phyloP scores from a whole-genome alignment of 208 protist genomes.

The Trypanosoma avium region DNA sequence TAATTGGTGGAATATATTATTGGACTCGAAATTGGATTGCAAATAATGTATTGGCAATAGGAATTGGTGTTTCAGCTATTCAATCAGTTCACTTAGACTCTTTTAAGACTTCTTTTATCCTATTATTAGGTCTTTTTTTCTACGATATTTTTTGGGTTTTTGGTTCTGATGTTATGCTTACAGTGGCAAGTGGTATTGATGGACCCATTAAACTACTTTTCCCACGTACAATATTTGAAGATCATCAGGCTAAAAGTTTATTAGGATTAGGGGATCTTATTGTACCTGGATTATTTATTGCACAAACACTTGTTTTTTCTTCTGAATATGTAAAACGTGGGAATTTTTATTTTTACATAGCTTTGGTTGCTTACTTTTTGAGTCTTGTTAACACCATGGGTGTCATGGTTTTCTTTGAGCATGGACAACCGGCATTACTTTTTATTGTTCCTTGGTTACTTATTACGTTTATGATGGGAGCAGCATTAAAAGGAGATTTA shows the following conservation, averaged over 20 bases:
- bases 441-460: slow-evolving; percentile 92
- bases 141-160: slow-evolving; percentile 99
- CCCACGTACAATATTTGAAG: slow-evolving; percentile 83
- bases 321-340: slow-evolving; percentile 52
- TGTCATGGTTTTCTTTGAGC: slow-evolving; percentile 95
- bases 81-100: slow-evolving; percentile 46
- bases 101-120: slow-evolving; percentile 69
- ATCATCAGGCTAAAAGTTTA: slow-evolving; percentile 80
- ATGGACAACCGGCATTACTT: slow-evolving; percentile 93
- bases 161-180: slow-evolving; percentile 96
- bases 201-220: slow-evolving; percentile 96
- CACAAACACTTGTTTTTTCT: slow-evolving; percentile 93
- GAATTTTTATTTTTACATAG: slow-evolving; percentile 85
- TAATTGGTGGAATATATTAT: slow-evolving; percentile 57
- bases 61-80: slow-evolving; percentile 81
- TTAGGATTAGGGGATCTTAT: slow-evolving; percentile 97
- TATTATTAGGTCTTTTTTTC: slow-evolving; percentile 93
- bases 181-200: slow-evolving; percentile 93
- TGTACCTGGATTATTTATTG: slow-evolving; percentile 95
- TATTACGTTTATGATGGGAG: slow-evolving; percentile 52
- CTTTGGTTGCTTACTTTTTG: slow-evolving; percentile 85
- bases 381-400: slow-evolving; percentile 93
- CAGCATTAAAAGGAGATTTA: slow-evolving; percentile 61
- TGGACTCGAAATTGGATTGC: slow-evolving; percentile 90
- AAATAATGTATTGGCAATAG: slow-evolving; percentile 95